Percentiles rank a stretch among this genome's conserved stretches.
Evolutionary conservation across 1,284 basidiomycete species (phyloP).

Genomic region (Butyriboletus appendiculatus): DNA sequence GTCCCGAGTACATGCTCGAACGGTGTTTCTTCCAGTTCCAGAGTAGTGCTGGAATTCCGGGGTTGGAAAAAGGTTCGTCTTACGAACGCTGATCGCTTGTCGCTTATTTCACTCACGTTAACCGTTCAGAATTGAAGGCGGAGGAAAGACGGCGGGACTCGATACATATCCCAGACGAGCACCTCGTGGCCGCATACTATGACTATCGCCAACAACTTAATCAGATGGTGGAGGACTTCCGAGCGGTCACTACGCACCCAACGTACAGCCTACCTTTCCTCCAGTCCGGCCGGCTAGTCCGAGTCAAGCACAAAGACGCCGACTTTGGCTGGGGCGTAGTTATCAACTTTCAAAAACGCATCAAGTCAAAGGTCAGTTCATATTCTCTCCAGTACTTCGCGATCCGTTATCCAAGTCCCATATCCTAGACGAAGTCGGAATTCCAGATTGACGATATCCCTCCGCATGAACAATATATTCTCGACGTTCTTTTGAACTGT

Average conservation of each 20-base stretch:
- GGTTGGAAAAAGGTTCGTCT: conserved; percentile 80
- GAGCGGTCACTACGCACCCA: conserved; percentile 92
- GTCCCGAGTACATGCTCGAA: conserved; percentile 98
- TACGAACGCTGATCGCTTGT: not conserved
- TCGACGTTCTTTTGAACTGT: conserved; percentile 92
- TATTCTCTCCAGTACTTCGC: not conserved
- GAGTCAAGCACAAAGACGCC: conserved; percentile 81
- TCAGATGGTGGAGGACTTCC: conserved; percentile 85
- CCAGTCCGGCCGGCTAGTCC: conserved; percentile 89
- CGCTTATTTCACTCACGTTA: conserved; percentile 4
- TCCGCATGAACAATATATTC: conserved; percentile 89
- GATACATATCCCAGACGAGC: conserved; percentile 83
- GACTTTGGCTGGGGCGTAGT: conserved; percentile 98
- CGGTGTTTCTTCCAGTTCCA: conserved; percentile 99
- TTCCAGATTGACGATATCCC: conserved; percentile 60
- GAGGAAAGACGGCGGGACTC: conserved; percentile 73
- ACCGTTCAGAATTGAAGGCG: conserved; percentile 62
- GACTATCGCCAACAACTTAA: conserved; percentile 90
- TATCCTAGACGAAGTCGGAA: conserved; percentile 28
- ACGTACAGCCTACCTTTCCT: conserved; percentile 93
- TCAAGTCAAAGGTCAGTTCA: conserved; percentile 63
- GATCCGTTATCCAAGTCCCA: not conserved
- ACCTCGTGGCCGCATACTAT: conserved; percentile 87
- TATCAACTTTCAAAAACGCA: conserved; percentile 88
- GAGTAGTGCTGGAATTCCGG: conserved; percentile 87